Conservation (phyloP, 768 basidiomycete genomes). For the Dioszegia aurantiaca region DNA sequence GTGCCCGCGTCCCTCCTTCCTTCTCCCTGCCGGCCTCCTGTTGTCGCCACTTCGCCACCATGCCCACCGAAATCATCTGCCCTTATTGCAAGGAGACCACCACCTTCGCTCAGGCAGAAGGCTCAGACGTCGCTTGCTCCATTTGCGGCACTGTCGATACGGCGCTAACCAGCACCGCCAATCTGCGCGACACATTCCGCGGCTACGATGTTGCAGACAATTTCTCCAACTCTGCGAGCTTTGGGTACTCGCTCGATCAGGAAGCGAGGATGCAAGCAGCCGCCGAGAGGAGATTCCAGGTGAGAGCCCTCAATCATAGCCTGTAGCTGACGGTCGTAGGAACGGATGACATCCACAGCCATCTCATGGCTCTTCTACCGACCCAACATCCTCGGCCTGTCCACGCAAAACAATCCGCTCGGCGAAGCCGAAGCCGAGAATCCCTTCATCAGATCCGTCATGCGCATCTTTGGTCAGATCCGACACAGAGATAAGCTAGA, state of each 20-base stretch:
- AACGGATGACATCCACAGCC: neutral
- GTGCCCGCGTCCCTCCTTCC: neutral
- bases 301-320: neutral
- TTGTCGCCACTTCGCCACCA: neutral
- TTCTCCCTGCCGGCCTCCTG: neutral
- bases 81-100: neutral
- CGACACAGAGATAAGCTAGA: constrained; percentile 3
- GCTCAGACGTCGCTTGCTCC: constrained; percentile 17
- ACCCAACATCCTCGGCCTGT: constrained; percentile 10
- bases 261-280: neutral
- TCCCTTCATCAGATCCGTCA: constrained; percentile 3
- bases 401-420: neutral
- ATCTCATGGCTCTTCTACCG: constrained; percentile 3
- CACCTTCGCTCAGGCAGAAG: neutral
- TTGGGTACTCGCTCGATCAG: neutral
- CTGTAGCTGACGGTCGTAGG: neutral
- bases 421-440: neutral
- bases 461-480: constrained; percentile 2
- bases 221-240: neutral
- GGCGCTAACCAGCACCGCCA: constrained; percentile 8
- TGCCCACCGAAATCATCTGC: neutral
- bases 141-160: constrained; percentile 23
- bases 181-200: constrained; percentile 16
- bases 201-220: neutral
- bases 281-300: constrained; percentile 1